Conservation (phyloP, 1,139 yeast species). For the Chernovozyma sophiae-reginae region DNA sequence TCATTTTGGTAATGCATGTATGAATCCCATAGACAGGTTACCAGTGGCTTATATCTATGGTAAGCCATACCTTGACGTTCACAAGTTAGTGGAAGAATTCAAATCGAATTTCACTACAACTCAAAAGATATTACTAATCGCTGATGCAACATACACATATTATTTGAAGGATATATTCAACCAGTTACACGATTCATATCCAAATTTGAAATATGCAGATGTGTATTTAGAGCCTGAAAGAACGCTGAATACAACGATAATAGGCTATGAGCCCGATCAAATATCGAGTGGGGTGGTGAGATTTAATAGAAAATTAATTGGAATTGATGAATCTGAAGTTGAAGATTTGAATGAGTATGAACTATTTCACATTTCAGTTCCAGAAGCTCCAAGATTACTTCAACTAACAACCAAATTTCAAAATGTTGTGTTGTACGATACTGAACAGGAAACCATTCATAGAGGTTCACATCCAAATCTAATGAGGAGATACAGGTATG, state of each 20-base stretch:
- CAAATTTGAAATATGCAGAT: conserved; percentile 47
- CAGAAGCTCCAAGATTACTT: conserved; percentile 75
- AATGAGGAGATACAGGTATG: conserved; percentile 76
- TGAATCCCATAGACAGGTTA: conserved; percentile 70
- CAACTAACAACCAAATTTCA: conserved; percentile 69
- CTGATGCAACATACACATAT: conserved; percentile 58
- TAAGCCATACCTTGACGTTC: conserved; percentile 47
- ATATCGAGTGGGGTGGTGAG: conserved; percentile 6
- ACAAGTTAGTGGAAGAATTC: conserved; percentile 31
- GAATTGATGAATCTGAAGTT: conserved; percentile 11
- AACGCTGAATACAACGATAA: conserved; percentile 26
- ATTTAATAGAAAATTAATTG: conserved; percentile 25
- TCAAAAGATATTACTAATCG: conserved; percentile 55
- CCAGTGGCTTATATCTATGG: conserved; percentile 79
- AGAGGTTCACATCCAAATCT: conserved; percentile 72
- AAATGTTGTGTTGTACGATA: conserved; percentile 47
- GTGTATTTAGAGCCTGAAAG: conserved; percentile 28
- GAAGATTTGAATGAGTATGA: conserved; percentile 36
- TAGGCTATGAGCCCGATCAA: conserved; percentile 34
- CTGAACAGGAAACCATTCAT: conserved; percentile 22
- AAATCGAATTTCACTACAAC: conserved; percentile 23
- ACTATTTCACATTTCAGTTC: conserved; percentile 67
- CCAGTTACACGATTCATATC: conserved; percentile 28
- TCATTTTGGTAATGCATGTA: conserved; percentile 94
- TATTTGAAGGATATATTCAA: conserved; percentile 33